Base-by-base conservation (phyloP, 2,329 filamentous ascomycete genomes). In the Venturia nashicola region DNA sequence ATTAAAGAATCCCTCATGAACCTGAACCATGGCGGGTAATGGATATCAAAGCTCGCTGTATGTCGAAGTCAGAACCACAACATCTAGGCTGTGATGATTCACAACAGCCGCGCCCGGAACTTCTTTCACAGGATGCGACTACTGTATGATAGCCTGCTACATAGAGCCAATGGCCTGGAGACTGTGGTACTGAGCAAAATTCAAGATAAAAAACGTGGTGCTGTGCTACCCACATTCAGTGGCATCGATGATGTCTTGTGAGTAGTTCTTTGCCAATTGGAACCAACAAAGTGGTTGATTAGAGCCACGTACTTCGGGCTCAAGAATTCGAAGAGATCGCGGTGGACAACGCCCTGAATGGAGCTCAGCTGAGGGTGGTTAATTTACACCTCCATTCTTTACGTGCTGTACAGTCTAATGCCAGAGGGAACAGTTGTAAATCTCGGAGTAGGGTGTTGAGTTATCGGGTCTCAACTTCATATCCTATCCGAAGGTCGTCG, bases 1-100 rank as follows among this genome's bases (percentile, higher is more conserved):
- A n/a, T n/a, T n/a, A n/a, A n/a, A n/a, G n/a, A n/a, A n/a, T n/a
- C n/a, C n/a, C n/a, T n/a, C n/a, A n/a, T n/a, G n/a, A n/a, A n/a
- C n/a, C n/a, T n/a, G n/a, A n/a, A 83, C 78, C 70, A 82, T 86
- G 2, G 91, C 87, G 0, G 88, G 88, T 3, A 89, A 74, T 4
- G 16, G 5, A 1, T 44, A 12, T 42, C 2, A 2, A 12, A 48
- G n/a, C 46, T 48, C 20, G 46, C n/a, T 48, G 20, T 18, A 27
- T 27, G 9, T 34, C 18, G n/a, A 16, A 7, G 46, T 9, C 27
- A 14, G 36, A 9, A 42, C 59, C n/a, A 27, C 36, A 39, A 42
- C 3, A 60, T 60, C 27, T 18, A n/a, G 14, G 18, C 27, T 42
- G 27, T 43, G 18, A 20, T 5, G 20, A 20, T 60, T 18, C 27